phyloP scores from a whole-genome alignment of 768 basidiomycete genomes.

The Tephrocybe sp. region DNA sequence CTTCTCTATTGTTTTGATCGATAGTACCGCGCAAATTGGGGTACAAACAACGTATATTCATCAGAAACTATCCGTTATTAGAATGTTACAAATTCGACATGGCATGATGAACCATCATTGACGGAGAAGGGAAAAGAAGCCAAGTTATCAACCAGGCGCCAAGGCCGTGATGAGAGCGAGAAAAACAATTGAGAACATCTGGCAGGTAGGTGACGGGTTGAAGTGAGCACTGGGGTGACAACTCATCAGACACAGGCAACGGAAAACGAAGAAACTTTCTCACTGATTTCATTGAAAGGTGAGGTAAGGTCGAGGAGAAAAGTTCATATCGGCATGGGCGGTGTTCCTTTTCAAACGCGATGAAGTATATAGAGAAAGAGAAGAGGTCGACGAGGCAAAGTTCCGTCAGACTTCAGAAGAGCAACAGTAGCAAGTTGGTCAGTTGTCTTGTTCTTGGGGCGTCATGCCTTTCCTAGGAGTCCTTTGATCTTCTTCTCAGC shows the following conservation, averaged over 20 bases:
- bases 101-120: too few relatives aligned
- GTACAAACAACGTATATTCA: too few relatives aligned
- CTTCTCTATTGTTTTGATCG: too few relatives aligned
- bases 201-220: not conserved
- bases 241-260: not conserved
- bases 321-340: not conserved
- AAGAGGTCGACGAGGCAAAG: not conserved
- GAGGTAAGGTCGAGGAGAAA: not conserved
- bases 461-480: slow-evolving; percentile 25
- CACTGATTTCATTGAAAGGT: not conserved
- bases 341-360: not conserved
- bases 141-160: too few relatives aligned
- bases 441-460: not conserved
- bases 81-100: too few relatives aligned
- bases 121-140: too few relatives aligned
- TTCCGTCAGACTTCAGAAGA: not conserved
- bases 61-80: too few relatives aligned
- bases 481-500: slow-evolving; percentile 30
- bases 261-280: not conserved
- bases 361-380: not conserved
- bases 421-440: not conserved
- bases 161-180: too few relatives aligned
- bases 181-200: too few relatives aligned
- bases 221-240: not conserved
- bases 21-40: too few relatives aligned